Conservation (phyloP, 768 basidiomycete genomes). For the Mycena albidolilacea region DNA sequence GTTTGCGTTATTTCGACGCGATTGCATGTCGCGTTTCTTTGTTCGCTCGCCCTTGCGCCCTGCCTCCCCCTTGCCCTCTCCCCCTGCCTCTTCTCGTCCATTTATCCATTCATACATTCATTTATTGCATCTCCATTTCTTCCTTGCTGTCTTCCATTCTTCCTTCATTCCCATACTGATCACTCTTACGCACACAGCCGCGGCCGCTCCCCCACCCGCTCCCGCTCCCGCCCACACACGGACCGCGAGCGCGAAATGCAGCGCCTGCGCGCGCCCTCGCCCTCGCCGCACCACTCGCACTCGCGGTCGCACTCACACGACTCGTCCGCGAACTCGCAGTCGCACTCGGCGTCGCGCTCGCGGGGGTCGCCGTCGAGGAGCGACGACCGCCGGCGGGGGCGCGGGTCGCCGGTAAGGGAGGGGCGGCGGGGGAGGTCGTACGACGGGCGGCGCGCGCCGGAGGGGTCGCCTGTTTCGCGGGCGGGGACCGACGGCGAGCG, state of each 20-base stretch:
- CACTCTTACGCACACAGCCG: no score
- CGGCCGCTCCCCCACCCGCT: conserved; percentile 32
- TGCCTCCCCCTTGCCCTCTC: no score
- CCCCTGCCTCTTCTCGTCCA: no score
- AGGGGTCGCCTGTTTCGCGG: background rate
- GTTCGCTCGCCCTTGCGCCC: no score
- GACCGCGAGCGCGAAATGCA: background rate
- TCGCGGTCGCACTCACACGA: conserved; percentile 19
- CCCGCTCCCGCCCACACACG: conserved; percentile 9
- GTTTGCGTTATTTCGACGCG: no score
- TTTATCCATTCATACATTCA: no score
- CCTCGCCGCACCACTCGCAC: conserved; percentile 25
- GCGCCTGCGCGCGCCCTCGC: background rate
- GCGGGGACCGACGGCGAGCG: background rate
- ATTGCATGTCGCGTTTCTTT: no score
- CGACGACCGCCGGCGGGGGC: background rate
- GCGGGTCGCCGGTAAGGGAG: background rate
- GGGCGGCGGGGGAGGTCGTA: background rate
- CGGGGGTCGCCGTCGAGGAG: no score
- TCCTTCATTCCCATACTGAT: no score
- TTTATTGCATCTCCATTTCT: no score
- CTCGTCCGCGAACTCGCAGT: background rate
- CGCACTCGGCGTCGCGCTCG: background rate
- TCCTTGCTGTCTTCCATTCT: no score
- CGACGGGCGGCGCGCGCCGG: background rate